Base-by-base conservation (phyloP, 2,329 filamentous ascomycete species). In the Alternaria atra region DNA sequence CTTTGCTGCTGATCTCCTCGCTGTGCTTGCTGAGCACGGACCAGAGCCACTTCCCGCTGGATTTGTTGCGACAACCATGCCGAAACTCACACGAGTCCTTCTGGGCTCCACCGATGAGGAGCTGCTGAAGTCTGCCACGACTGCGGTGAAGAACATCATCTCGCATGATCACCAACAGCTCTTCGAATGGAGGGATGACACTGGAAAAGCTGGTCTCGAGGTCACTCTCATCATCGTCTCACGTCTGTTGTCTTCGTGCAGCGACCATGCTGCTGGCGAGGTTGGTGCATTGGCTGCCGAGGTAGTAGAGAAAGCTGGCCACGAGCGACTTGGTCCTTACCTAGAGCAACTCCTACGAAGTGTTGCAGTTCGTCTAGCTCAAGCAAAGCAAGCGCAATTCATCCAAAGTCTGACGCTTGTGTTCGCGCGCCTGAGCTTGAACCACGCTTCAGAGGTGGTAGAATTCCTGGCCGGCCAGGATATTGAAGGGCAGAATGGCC, bases 391-490 rank as follows among this genome's bases (percentile, higher is more conserved):
- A 47, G 91, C 94, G 0, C 89, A 90, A 7, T 96, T 99, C 75
- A 98, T 99, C 65, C 95, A 99, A 80, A 97, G 93, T 55, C 83
- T 99, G 52, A 97, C 97, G 55, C 85, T 98, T 6, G 95, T 99
- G 1, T 99, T 99, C 79, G 95, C 94, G 2, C 89, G 94, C 44
- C 84, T 99, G 8, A 94, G 93, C 9, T 85, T 98, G 13, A 88
- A 91, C 51, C 93, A 92, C 48, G 91, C 94, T 9, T 88, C 89
- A 25, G 95, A 98, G 71, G 94, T 99, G 2, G 90, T 98, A 13
- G 90, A 95, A 56, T 99, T 99, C 81, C 84, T 99, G 32, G 90
- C 90, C 62, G 90, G 93, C 73, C 90, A 97, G 64, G 87, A 93
- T 69, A 91, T 98, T 66, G 87, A 88, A 48, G 90, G 89, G 17